These are phyloP conservation scores for Picochlorum sp. DNA, from an alignment of 139 green algal genomes.

Conservation along the genomic window DNA sequence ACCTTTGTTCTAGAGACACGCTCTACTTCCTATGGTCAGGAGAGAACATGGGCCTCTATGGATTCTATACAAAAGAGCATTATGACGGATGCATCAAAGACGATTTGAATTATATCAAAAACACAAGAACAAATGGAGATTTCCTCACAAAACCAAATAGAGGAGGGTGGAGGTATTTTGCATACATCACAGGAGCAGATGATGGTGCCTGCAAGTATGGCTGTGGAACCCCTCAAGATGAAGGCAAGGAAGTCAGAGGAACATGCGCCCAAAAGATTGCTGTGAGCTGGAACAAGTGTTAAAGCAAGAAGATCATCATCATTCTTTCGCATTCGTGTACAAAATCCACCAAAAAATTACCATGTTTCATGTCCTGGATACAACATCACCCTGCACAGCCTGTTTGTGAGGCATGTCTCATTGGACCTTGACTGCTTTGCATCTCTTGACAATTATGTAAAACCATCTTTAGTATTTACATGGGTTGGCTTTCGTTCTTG, in stretches of 20 bases:
- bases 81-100: neutral
- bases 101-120: neutral
- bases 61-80: constrained; percentile 1
- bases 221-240: neutral
- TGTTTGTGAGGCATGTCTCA: too few relatives aligned
- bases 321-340: too few relatives aligned
- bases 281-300: neutral
- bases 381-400: too few relatives aligned
- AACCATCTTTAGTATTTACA: too few relatives aligned
- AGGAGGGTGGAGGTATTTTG: neutral
- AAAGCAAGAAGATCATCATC: too few relatives aligned
- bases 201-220: constrained; percentile 4
- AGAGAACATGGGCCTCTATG: neutral
- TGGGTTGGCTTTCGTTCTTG: too few relatives aligned
- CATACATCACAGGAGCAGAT: neutral
- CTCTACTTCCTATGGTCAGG: neutral
- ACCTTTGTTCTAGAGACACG: neutral
- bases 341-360: too few relatives aligned
- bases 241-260: neutral
- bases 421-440: too few relatives aligned
- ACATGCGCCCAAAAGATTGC: neutral
- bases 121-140: neutral
- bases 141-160: constrained; percentile 1
- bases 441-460: too few relatives aligned
- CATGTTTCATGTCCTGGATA: too few relatives aligned